These are phyloP conservation scores for Lyophyllum decastes DNA, from an alignment of 768 basidiomycete species.

Conservation along the genomic window DNA sequence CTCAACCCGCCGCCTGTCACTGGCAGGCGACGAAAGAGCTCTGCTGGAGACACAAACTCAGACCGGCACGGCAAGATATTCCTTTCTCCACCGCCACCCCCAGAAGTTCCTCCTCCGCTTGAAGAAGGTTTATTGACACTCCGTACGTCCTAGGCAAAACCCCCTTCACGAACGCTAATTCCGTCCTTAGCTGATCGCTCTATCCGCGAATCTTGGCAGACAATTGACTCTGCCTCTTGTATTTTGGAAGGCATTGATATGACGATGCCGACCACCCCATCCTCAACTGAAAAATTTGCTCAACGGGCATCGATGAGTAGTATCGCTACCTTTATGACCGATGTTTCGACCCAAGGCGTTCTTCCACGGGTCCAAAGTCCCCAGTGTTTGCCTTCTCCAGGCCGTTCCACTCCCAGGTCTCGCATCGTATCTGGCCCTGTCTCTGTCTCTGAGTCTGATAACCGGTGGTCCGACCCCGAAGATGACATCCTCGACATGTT, in stretches of 20 bases:
- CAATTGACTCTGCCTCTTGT: constrained; percentile 36
- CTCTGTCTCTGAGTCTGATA: constrained; percentile 43
- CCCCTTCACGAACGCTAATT: neutral
- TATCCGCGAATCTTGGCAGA: constrained; percentile 49
- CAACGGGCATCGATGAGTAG: constrained; percentile 50
- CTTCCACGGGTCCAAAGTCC: constrained; percentile 37
- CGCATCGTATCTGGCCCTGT: constrained; percentile 33
- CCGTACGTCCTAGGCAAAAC: constrained; percentile 1
- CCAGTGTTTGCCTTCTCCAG: constrained; percentile 1
- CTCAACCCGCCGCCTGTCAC: constrained; percentile 6
- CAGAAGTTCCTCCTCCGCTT: constrained; percentile 10
- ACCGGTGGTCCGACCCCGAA: constrained; percentile 37
- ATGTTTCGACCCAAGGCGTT: constrained; percentile 58
- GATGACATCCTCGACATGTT: constrained; percentile 35
- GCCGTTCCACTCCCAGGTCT: constrained; percentile 14
- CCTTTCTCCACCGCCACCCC: constrained; percentile 8
- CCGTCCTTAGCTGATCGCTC: constrained; percentile 18
- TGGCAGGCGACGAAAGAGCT: constrained; percentile 12
- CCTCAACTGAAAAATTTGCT: constrained; percentile 25
- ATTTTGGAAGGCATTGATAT: constrained; percentile 43
- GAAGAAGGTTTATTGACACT: constrained; percentile 3
- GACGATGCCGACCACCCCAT: constrained; percentile 32
- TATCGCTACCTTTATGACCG: constrained; percentile 58
- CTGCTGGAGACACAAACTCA: constrained; percentile 6
- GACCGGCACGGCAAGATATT: constrained; percentile 17